Evolutionary conservation across 2,329 filamentous ascomycete species (phyloP).

Genomic region (Westerdykella sp.): DNA sequence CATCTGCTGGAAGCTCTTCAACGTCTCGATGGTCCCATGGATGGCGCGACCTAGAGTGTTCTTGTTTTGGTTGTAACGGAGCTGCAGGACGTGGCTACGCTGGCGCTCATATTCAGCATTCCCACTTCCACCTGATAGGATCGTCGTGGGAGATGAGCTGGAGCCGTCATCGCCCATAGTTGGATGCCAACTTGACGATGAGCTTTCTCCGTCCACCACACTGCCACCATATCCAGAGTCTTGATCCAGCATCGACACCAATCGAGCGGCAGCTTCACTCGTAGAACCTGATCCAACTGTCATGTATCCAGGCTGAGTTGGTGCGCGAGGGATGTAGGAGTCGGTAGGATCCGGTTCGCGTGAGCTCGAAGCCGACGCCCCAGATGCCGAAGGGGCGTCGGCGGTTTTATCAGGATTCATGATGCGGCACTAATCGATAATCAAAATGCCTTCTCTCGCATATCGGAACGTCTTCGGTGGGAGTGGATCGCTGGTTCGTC

Average conservation of each 20-base stretch:
- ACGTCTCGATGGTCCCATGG: conserved; percentile 73
- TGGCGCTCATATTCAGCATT: conserved; percentile 56
- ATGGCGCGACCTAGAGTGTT: conserved; percentile 83
- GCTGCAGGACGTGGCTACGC: conserved; percentile 79
- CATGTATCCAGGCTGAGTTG: conserved; percentile 63
- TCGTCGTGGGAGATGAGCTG: conserved; percentile 51
- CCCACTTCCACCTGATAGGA: conserved; percentile 44
- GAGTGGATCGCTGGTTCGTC: conserved; percentile 3
- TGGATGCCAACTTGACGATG: conserved; percentile 48
- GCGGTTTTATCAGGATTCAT: conserved; percentile 27
- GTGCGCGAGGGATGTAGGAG: conserved; percentile 17
- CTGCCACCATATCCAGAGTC: conserved; percentile 93
- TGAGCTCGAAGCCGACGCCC: conserved; percentile 16
- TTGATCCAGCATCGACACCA: conserved; percentile 74
- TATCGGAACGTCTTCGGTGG: conserved; percentile 27
- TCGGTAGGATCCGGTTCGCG: conserved; percentile 21
- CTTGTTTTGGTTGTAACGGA: conserved; percentile 91
- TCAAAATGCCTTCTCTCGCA: neutral
- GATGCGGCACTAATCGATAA: conserved; percentile 12
- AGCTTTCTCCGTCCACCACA: conserved; percentile 57
- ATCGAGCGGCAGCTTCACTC: conserved; percentile 71
- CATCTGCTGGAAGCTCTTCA: conserved; percentile 79
- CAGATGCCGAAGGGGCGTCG: conserved; percentile 17
- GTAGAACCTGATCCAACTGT: conserved; percentile 78
- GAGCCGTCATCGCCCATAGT: conserved; percentile 53